Percentiles rank a stretch among this genome's conserved stretches.
Conservation (phyloP, 192 early-diverging fungal genomes). For the Podila minutissima region DNA sequence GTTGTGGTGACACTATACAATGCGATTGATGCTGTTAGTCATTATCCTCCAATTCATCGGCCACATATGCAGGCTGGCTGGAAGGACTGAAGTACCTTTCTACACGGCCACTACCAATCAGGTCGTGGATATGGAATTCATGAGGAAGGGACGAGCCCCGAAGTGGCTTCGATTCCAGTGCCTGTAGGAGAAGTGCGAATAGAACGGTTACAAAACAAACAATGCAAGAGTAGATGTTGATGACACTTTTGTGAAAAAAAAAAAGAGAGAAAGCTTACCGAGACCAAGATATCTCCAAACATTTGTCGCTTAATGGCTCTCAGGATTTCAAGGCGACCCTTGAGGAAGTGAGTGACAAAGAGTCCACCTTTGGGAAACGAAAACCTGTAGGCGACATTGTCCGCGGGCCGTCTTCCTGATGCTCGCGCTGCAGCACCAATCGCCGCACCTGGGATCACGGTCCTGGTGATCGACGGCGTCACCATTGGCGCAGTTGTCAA, state of each 20-base stretch:
- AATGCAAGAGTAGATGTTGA: background rate
- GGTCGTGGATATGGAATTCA: slow-evolving; percentile 58
- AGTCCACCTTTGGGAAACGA: slow-evolving; percentile 51
- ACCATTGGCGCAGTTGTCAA: background rate
- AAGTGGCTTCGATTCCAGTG: slow-evolving; percentile 45
- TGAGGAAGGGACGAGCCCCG: slow-evolving; percentile 47
- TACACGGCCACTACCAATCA: slow-evolving; percentile 61
- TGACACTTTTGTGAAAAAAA: background rate
- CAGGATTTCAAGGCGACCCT: slow-evolving; percentile 57
- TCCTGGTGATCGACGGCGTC: background rate
- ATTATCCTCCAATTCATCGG: no score
- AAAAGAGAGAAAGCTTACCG: slow-evolving; percentile 8
- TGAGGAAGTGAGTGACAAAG: slow-evolving; percentile 53
- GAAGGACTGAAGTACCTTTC: slow-evolving; percentile 37
- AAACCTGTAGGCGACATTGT: slow-evolving; percentile 53
- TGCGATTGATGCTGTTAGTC: background rate
- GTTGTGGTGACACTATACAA: slow-evolving; percentile 37
- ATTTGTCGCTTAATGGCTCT: slow-evolving; percentile 52
- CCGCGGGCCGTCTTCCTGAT: slow-evolving; percentile 15
- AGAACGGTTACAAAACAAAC: background rate
- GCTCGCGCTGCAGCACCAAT: slow-evolving; percentile 3
- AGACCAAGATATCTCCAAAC: slow-evolving; percentile 56
- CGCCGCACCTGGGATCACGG: background rate
- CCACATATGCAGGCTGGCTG: background rate
- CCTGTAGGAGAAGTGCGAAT: slow-evolving; percentile 12